phyloP scores from a whole-genome alignment of 1,139 yeast species.

The Pichia terricola region DNA sequence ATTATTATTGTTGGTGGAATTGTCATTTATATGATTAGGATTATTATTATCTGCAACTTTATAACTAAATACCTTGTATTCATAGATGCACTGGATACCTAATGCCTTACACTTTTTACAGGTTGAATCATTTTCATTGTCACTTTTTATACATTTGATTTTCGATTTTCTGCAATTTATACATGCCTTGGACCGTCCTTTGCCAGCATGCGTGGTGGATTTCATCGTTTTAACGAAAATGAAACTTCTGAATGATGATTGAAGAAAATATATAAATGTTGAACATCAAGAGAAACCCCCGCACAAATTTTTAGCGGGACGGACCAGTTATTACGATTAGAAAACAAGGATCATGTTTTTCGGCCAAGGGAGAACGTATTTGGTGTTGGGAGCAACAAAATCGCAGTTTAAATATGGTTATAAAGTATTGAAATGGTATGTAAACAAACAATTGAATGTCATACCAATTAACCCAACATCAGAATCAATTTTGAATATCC shows the following conservation, averaged over 20 bases:
- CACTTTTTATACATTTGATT: constrained; percentile 41
- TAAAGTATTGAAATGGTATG: constrained; percentile 64
- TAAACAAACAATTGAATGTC: constrained; percentile 46
- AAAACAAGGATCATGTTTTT: constrained; percentile 7
- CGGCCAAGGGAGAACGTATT: constrained; percentile 28
- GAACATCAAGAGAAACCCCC: too few relatives aligned
- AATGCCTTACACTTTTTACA: constrained; percentile 50
- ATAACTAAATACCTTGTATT: constrained; percentile 45
- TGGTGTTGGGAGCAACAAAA: constrained; percentile 67
- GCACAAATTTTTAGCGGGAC: too few relatives aligned
- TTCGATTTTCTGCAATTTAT: constrained; percentile 54
- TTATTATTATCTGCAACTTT: constrained; percentile 17
- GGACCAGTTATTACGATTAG: too few relatives aligned
- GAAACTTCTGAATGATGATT: background rate
- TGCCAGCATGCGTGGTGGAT: background rate
- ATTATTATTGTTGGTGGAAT: background rate
- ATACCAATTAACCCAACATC: constrained; percentile 58
- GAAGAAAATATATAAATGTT: too few relatives aligned
- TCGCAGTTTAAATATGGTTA: constrained; percentile 61
- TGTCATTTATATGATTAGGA: background rate
- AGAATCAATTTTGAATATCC: constrained; percentile 35
- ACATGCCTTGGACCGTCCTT: constrained; percentile 41
- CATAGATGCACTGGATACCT: constrained; percentile 48
- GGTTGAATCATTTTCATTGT: constrained; percentile 34
- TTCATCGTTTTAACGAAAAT: background rate